Percentiles rank a stretch among this genome's conserved stretches.
Evolutionary conservation across 2,329 filamentous ascomycete species (phyloP).

Genomic region (Arthrobotrys megalospora): DNA sequence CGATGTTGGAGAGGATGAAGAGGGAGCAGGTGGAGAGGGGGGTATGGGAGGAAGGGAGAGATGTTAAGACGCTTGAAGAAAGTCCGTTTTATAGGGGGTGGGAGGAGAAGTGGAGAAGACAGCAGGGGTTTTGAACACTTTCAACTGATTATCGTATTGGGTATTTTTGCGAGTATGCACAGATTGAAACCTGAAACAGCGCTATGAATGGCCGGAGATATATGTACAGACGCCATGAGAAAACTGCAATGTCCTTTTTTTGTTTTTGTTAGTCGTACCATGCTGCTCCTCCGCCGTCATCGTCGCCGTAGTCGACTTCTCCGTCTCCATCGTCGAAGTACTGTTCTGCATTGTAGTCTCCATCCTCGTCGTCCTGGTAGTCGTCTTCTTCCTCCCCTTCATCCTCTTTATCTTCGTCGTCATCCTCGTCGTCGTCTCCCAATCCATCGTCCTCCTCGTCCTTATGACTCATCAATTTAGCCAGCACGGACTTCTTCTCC

Average conservation of each 20-base stretch:
- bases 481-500: conserved; percentile 61
- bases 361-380: conserved; percentile 65
- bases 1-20: conserved; percentile 76
- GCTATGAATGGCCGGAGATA: neutral
- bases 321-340: conserved; percentile 64
- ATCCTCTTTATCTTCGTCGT: conserved; percentile 63
- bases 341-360: conserved; percentile 65
- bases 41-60: conserved; percentile 75
- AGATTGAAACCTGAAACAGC: neutral
- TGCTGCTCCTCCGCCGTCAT: conserved; percentile 62
- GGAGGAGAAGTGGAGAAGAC: conserved; percentile 79
- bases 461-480: conserved; percentile 56
- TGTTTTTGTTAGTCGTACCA: conserved; percentile 62
- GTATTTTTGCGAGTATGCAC: neutral
- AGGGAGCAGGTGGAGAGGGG: conserved; percentile 77
- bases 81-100: conserved; percentile 83
- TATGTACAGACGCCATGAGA: conserved; percentile 1
- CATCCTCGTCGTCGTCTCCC: conserved; percentile 65
- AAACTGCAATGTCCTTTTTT: neutral
- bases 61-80: conserved; percentile 79
- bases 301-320: conserved; percentile 63
- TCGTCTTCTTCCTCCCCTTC: conserved; percentile 64
- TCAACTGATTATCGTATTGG: too few species aligned
- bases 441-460: conserved; percentile 52
- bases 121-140: conserved; percentile 73